These are phyloP conservation scores for Prillingera fragicola DNA, from an alignment of 1,284 basidiomycete genomes.

Conservation along the genomic window DNA sequence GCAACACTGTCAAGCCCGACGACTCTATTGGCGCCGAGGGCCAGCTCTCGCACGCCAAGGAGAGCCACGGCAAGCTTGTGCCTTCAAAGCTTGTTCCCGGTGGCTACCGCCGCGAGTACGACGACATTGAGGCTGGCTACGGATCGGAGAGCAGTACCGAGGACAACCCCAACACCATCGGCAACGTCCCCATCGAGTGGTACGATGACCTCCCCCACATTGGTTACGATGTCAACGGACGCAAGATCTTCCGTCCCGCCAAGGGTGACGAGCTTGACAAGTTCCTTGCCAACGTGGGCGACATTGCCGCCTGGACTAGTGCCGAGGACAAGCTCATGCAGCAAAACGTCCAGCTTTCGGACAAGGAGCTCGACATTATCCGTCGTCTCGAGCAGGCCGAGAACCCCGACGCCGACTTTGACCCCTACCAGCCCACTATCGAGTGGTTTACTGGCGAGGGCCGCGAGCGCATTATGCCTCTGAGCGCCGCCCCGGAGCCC, in stretches of 20 bases:
- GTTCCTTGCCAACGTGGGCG: conserved; percentile 90
- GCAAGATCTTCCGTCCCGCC: conserved; percentile 88
- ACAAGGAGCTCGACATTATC: conserved; percentile 94
- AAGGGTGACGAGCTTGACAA: conserved; percentile 96
- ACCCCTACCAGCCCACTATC: conserved; percentile 86
- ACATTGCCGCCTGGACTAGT: conserved; percentile 86
- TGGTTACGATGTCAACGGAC: conserved; percentile 93
- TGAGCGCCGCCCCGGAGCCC: conserved; percentile 86
- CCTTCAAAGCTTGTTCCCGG: conserved; percentile 61
- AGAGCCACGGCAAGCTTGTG: conserved; percentile 37
- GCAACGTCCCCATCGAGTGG: conserved; percentile 95
- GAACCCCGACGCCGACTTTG: conserved; percentile 81
- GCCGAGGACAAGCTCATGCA: conserved; percentile 88
- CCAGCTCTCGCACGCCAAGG: conserved; percentile 43
- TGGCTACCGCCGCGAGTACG: conserved; percentile 80
- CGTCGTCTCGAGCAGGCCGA: conserved; percentile 81
- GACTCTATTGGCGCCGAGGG: conserved; percentile 41
- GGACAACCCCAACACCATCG: conserved; percentile 92
- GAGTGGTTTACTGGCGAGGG: conserved; percentile 98
- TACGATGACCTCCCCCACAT: conserved; percentile 99
- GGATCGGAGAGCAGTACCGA: conserved; percentile 96
- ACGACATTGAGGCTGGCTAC: conserved; percentile 92
- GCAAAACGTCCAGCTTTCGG: conserved; percentile 76
- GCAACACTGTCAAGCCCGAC: conserved; percentile 44
- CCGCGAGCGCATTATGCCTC: conserved; percentile 86